Evolutionary conservation across 2,329 filamentous ascomycete species (phyloP).

Genomic region (Claviceps pazoutovae): DNA sequence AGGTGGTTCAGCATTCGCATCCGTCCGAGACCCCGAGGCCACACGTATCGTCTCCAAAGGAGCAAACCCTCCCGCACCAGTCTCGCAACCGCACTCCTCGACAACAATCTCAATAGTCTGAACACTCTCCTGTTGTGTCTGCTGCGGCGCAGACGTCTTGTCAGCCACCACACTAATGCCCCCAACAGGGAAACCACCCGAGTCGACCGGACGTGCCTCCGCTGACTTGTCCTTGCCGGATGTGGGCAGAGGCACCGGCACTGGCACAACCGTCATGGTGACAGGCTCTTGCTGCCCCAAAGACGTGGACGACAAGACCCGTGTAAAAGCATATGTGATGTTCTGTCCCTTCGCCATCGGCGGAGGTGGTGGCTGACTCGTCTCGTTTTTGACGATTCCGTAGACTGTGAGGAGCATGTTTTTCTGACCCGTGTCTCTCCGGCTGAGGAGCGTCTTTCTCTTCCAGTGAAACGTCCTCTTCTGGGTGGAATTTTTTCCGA

Average conservation of each 20-base stretch:
- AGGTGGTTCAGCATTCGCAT: too few relatives aligned
- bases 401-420: conserved; percentile 30
- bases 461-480: not conserved
- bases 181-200: not conserved
- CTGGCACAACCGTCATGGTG: conserved; percentile 1
- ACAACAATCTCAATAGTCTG: conserved; percentile 12
- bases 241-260: not conserved
- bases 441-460: conserved; percentile 1
- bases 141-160: too few relatives aligned
- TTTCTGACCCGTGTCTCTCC: conserved; percentile 15
- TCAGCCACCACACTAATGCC: too few relatives aligned
- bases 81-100: conserved; percentile 12
- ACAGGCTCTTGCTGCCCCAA: not conserved
- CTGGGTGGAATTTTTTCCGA: not conserved
- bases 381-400: conserved; percentile 19
- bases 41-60: not conserved
- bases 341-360: conserved; percentile 13
- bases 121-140: not conserved
- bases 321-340: conserved; percentile 4
- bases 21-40: too few relatives aligned
- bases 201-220: too few relatives aligned
- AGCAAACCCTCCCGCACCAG: not conserved
- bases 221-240: not conserved
- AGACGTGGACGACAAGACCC: not conserved
- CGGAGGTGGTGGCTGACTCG: conserved; percentile 20